Conservation (phyloP, 2,329 filamentous ascomycete genomes). For the Teratosphaeria nubilosa region DNA sequence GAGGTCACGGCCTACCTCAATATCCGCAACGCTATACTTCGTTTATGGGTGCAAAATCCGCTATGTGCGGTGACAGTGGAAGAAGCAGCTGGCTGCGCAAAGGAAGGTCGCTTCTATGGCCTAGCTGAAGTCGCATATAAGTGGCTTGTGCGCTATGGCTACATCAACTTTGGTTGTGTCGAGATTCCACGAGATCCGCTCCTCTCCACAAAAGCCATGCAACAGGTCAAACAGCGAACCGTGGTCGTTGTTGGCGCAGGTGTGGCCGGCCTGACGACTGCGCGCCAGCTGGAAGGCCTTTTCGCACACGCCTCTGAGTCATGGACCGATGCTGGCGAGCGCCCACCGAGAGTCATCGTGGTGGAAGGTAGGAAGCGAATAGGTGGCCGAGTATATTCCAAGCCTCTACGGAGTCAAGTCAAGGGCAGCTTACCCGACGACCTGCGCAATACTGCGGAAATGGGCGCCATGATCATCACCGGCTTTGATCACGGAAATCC, state of each 20-base stretch:
- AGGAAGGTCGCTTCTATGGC: constrained; percentile 79
- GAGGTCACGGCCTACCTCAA: constrained; percentile 95
- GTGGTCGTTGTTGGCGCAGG: constrained; percentile 85
- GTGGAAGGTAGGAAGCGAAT: constrained; percentile 80
- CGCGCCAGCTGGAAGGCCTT: constrained; percentile 79
- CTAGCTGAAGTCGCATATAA: constrained; percentile 81
- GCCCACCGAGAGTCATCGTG: constrained; percentile 63
- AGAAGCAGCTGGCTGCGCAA: constrained; percentile 84
- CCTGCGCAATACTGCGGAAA: constrained; percentile 73
- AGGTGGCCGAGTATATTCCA: constrained; percentile 89
- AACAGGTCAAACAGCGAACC: constrained; percentile 50
- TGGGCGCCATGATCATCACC: constrained; percentile 97
- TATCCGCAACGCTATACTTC: constrained; percentile 85
- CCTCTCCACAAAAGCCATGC: constrained; percentile 25
- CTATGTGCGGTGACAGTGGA: constrained; percentile 69
- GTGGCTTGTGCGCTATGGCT: constrained; percentile 82
- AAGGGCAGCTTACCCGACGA: constrained; percentile 40
- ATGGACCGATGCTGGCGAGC: constrained; percentile 55
- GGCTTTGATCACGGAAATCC: constrained; percentile 95
- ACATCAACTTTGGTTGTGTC: constrained; percentile 93
- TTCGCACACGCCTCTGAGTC: constrained; percentile 68
- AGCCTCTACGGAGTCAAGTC: constrained; percentile 52
- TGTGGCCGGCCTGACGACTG: constrained; percentile 87
- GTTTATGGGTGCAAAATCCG: constrained; percentile 81
- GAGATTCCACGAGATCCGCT: constrained; percentile 45